These are phyloP conservation scores for Colletotrichum scovillei DNA, from an alignment of 2,329 filamentous ascomycete genomes.

Conservation along the genomic window DNA sequence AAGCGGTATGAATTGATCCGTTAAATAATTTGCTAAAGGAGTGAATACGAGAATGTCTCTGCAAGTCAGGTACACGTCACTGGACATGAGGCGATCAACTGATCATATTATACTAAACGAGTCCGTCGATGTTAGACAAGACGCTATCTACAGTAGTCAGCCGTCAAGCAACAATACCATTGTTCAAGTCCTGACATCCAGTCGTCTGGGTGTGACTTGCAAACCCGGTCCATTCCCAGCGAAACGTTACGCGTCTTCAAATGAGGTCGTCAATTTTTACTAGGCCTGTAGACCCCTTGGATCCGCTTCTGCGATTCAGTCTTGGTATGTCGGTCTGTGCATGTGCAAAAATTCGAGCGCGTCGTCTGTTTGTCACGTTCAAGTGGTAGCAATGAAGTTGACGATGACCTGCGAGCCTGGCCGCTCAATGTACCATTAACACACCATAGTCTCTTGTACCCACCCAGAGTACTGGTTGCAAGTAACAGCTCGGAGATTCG, in stretches of 20 bases:
- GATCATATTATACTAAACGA: conserved; percentile 26
- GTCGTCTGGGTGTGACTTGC: background rate
- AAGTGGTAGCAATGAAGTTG: conserved; percentile 1
- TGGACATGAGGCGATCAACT: conserved; percentile 22
- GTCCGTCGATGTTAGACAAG: background rate
- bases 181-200: conserved; percentile 7
- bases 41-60: conserved; percentile 1
- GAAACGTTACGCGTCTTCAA: conserved; percentile 5
- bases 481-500: background rate
- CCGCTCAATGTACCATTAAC: conserved; percentile 2
- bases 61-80: background rate
- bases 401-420: background rate
- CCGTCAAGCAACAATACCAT: background rate
- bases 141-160: background rate
- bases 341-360: background rate
- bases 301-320: no score
- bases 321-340: background rate
- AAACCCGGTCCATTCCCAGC: background rate
- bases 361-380: conserved; percentile 17
- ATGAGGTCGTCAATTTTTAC: background rate
- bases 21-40: conserved; percentile 18
- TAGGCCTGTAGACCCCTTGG: no score
- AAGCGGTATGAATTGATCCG: no score
- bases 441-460: background rate
- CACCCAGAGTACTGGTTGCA: background rate